These are phyloP conservation scores for Cystobasidium pallidum DNA, from an alignment of 1,284 basidiomycete species.

Conservation along the genomic window DNA sequence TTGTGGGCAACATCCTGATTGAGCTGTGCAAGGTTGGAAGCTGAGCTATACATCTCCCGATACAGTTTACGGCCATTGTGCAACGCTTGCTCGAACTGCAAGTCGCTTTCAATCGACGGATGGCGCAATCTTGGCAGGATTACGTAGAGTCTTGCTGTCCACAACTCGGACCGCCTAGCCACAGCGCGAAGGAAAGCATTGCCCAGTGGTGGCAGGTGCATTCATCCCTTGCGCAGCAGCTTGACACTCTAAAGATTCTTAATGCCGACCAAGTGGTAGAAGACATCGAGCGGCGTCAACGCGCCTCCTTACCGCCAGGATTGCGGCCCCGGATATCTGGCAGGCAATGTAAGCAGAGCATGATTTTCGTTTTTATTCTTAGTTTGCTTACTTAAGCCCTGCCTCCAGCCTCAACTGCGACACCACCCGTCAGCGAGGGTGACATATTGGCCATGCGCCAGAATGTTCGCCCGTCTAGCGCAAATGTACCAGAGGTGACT, in stretches of 20 bases:
- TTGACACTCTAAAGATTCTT: slow-evolving; percentile 33
- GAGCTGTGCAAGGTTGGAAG: not conserved
- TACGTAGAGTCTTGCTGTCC: slow-evolving; percentile 23
- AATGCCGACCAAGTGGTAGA: slow-evolving; percentile 20
- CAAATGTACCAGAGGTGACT: not conserved
- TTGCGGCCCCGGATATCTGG: slow-evolving; percentile 3
- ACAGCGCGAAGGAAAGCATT: slow-evolving; percentile 10
- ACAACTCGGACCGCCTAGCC: slow-evolving; percentile 25
- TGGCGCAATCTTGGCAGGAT: slow-evolving; percentile 20
- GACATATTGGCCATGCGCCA: not conserved
- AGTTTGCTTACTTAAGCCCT: too few relatives aligned
- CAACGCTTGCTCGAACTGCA: slow-evolving; percentile 30
- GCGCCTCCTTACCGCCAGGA: slow-evolving; percentile 21
- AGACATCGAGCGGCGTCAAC: slow-evolving; percentile 26
- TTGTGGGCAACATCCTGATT: slow-evolving; percentile 6
- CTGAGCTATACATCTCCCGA: not conserved
- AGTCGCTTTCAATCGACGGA: slow-evolving; percentile 22
- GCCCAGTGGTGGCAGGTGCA: slow-evolving; percentile 32
- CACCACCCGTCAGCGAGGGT: too few relatives aligned
- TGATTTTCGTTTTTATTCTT: too few relatives aligned
- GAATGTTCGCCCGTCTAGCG: not conserved
- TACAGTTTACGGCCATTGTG: slow-evolving; percentile 31
- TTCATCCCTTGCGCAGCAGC: slow-evolving; percentile 10
- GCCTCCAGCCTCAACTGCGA: too few relatives aligned
- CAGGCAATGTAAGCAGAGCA: not conserved